Base-by-base conservation (phyloP, 106 monocot genomes). In the Dendrobium huoshanense region DNA sequence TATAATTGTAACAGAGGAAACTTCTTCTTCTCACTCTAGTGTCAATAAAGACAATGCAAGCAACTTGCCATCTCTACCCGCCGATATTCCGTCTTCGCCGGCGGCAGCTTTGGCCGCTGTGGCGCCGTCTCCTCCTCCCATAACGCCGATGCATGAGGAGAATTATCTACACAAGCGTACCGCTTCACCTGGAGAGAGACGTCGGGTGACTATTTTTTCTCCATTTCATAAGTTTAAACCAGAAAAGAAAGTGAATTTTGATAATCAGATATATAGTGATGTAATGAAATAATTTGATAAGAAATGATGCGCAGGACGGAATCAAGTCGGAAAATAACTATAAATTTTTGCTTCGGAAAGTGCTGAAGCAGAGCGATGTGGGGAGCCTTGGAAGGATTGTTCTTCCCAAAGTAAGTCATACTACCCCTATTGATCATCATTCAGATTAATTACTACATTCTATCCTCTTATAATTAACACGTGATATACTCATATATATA, bases 361-460 rank as follows among this genome's bases (percentile, higher is more conserved):
- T 93, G 73, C 80, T 98, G 72, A 98, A 98, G 86, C 98, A 98
- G 81, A 98, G 98, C 75, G 98, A 98, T 74, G 98, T 98, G 9
- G 92, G 98, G 10, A 98, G 88, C 78, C 88, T 98, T 17, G 94
- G 98, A 45, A 89, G 98, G 68, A 98, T 98, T 58, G 98, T 98
- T 61, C 90, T 98, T 64, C 98, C 98, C 42, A 98, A 98, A 83
- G 98, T 98, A 81, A 88, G 84, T 45, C 64, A 75, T 48, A 25
- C 15, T 13, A 20, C 8, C 37, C 4, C 15, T 3, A 48, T 16
- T 13, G 15, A 51, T 51, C 51, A 7, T 48, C 11, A 9, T 11
- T 48, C 11, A 11, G 48, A 48, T 10, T 48, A 48, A 37, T 37
- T 37, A 2, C 37, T 3, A 37, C 37, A 37, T 37, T 37, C 37